phyloP scores from a whole-genome alignment of 2,329 filamentous ascomycete genomes.

The Teratosphaeria viscida region DNA sequence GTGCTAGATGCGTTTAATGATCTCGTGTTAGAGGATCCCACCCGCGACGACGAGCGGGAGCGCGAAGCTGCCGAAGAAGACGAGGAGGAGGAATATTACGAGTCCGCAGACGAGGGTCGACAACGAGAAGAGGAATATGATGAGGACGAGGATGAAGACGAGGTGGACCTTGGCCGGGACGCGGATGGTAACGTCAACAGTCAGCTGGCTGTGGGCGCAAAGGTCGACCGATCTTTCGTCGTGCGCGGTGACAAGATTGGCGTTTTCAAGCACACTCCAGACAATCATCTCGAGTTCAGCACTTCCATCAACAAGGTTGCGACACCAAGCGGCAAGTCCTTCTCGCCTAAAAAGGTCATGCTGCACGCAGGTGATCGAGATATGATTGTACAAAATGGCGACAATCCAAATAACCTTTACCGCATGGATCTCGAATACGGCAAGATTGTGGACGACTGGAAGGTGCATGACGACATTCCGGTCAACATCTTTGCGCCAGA shows the following conservation, averaged over 20 bases:
- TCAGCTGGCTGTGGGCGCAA: slow-evolving; percentile 89
- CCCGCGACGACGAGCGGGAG: slow-evolving; percentile 44
- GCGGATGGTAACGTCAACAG: slow-evolving; percentile 81
- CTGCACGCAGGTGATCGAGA: slow-evolving; percentile 82
- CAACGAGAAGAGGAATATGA: slow-evolving; percentile 67
- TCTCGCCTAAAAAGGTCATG: slow-evolving; percentile 96
- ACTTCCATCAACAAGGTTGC: slow-evolving; percentile 96
- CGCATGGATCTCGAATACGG: slow-evolving; percentile 97
- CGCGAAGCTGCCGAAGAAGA: slow-evolving; percentile 44
- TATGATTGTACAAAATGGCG: slow-evolving; percentile 73
- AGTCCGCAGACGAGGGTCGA: slow-evolving; percentile 54
- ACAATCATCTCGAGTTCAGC: slow-evolving; percentile 89
- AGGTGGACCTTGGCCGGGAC: slow-evolving; percentile 57
- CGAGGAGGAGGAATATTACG: slow-evolving; percentile 48
- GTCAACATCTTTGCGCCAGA: slow-evolving; percentile 88
- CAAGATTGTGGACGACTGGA: slow-evolving; percentile 98
- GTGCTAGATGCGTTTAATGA: slow-evolving; percentile 94
- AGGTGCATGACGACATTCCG: slow-evolving; percentile 90
- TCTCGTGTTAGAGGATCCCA: slow-evolving; percentile 75
- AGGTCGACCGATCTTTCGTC: slow-evolving; percentile 93
- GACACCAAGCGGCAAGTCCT: slow-evolving; percentile 74
- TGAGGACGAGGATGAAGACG: slow-evolving; percentile 63
- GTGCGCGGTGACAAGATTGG: slow-evolving; percentile 96
- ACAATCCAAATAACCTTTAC: slow-evolving; percentile 83
- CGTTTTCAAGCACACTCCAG: slow-evolving; percentile 90